Evolutionary conservation across 2,329 filamentous ascomycete genomes (phyloP), one percentile per base, ranked within the genome.

Genomic region (Xylaria sp.): DNA sequence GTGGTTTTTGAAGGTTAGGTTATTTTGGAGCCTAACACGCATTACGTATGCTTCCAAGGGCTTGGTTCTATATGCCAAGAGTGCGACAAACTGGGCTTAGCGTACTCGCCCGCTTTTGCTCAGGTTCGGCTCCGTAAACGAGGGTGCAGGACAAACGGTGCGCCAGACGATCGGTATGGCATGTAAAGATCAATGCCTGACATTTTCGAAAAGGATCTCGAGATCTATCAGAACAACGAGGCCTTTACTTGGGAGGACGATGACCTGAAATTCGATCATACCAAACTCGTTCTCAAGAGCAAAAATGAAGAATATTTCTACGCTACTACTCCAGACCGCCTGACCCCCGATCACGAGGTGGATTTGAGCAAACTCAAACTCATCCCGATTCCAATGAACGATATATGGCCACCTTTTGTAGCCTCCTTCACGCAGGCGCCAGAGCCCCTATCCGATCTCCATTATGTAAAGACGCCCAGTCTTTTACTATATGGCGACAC

Each of bases 281-380:
- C 52, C 38, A 54, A 54, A 54, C 3, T 54, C 52, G n/a, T 54
- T 46, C 19, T 54, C 11, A 44, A 46, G 29, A 41, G 40, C 15
- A 31, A 44, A 54, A 21, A 44, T 31, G 52, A 54, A 19, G 11
- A 54, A 40, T 54, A 54, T 44, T 54, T 44, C 25, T 31, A 54
- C n/a, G 38, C 38, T n/a, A 54, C 25, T 44, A 54, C 27, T 33
- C 38, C 3, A 54, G 37, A 54, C 38, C 52, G 38, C 10, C 51
- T 44, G 40, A 15, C 25, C 17, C 38, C 52, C 23, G 13, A 31
- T 31, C 19, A 11, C 40, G 29, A 21, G 5, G 37, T 43, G 38
- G 52, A 54, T 23, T 19, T 54, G 13, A 35, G 25, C 27, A 44
- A 54, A 21, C 19, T 46, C 23, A 21, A 54, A 23, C 35, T 54